Evolutionary conservation across 1,284 basidiomycete species (phyloP), one percentile per base, ranked within the genome.

Genomic region (Blastosporella zonata): DNA sequence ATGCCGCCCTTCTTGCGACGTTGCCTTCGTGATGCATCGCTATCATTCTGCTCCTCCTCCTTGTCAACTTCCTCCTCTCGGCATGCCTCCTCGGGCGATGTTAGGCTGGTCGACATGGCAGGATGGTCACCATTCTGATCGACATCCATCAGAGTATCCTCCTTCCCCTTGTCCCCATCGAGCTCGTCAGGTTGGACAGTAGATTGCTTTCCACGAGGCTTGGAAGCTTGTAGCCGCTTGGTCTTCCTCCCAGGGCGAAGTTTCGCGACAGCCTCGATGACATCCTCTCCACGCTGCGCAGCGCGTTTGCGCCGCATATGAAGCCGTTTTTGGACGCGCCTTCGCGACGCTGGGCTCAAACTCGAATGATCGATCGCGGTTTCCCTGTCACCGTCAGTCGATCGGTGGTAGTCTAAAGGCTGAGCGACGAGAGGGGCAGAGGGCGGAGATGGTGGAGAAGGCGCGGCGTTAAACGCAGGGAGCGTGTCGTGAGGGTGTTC

Each of bases 281-380:
- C 59, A 10, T 59, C 59, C 15, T 48, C 59, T 15, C 81, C 81
- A 2, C 57, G 57, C 22, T 65, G 60, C 31, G 72, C 66, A 12
- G 86, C 85, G 33, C 87, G 76, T 60, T 80, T 84, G 34, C 78
- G 77, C 8, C 87, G 80, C 85, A 88, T 88, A 59, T 85, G 78
- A 5, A 89, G 65, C 27, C 84, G 72, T 52, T 87, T 87, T 52
- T 68, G 67, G 27, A 79, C 56, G 28, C 78, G 81, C 35, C 80
- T 74, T 13, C 80, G 80, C 3, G 78, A 73, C 2, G 58, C 61
- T 3, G 83, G 81, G n/a, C 76, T 74, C n/a, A 78, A 63, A 18
- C 34, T 35, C 8, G 61, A 57, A 22, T 60, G 28, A 40, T 62
- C 56, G 15, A 49, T 6, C 4, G 31, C 43, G 20, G 20, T 29